Evolutionary conservation across 345 rosid species (phyloP), one percentile per base, ranked within the genome.

Genomic region (Nephelium lappaceum): DNA sequence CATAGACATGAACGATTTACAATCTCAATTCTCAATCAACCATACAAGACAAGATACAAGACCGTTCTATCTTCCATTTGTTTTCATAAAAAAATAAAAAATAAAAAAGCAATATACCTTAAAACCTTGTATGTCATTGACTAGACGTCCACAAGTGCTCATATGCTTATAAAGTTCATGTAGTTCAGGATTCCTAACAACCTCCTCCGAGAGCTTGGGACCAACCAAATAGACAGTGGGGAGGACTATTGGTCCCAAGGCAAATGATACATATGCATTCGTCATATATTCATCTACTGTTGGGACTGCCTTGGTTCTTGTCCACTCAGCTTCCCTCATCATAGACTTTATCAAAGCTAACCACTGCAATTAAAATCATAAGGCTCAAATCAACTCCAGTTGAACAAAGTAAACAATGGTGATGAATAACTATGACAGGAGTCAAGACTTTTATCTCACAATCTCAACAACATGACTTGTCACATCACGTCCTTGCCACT

Each of bases 121-220:
- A 73, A 90, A 91, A 78, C 92, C 77, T 66, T 86, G 89, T 73
- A 89, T 85, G 81, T 94, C 98, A 49, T 94, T 96, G 68, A 92
- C 91, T 42, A 94, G 93, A 74, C 98, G 97, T 67, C 97, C 99
- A 31, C 90, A 84, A 21, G 92, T 94, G 85, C 98, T 89, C 87
- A 91, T 82, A 36, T 86, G 84, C 84, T 84, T 75, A 71, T 53
- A 91, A 24, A 96, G 84, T 63, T 82, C 69, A 49, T 80, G 78
- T 31, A 81, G 81, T 81, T 91, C 91, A 0, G 62, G 23, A 82
- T 85, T 83, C 75, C 78, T 77, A 12, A 82, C 83, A 8, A 79
- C 83, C 64, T 83, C 84, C 69, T 90, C 91, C 3, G 88, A 71
- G 47, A 96, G 86, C 69, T 72, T 82, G 55, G 98, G 95, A 72